A percentile compares a stretch with the other conserved stretches of the same genome.
These are phyloP conservation scores for Botrytis sinoallii DNA, from an alignment of 2,329 filamentous ascomycete genomes.

Conservation along the genomic window DNA sequence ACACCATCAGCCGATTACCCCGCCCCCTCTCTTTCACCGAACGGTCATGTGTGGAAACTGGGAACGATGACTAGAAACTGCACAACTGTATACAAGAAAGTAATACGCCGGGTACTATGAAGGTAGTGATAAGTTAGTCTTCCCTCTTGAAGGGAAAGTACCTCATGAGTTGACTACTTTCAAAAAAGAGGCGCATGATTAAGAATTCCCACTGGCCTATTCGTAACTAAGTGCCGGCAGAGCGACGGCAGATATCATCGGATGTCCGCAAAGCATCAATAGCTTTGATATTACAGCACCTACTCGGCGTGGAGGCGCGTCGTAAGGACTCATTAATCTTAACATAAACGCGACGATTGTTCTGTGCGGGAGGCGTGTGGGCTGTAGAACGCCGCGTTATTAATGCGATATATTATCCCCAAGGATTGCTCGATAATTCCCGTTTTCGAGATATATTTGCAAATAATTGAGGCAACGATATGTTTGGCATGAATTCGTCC, in stretches of 20 bases:
- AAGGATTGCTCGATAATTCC: not conserved
- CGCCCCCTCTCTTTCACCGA: not conserved
- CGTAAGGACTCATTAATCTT: too few species aligned
- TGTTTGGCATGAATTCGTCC: not conserved
- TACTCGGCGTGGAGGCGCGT: too few species aligned
- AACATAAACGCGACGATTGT: too few species aligned
- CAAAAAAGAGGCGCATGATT: not conserved
- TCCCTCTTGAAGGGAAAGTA: not conserved
- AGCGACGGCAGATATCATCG: too few species aligned
- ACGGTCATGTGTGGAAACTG: not conserved
- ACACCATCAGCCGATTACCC: not conserved
- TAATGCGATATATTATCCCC: not conserved
- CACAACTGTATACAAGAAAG: too few species aligned
- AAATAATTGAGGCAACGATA: not conserved
- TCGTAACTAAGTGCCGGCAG: too few species aligned
- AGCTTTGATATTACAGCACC: too few species aligned
- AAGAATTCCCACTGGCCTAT: not conserved
- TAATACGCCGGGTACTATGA: too few species aligned
- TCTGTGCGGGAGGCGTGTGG: too few species aligned
- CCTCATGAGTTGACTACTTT: not conserved
- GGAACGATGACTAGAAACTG: not conserved
- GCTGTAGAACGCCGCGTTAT: not conserved
- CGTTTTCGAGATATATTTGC: not conserved
- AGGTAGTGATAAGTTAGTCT: too few species aligned
- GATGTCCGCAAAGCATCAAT: too few species aligned